phyloP scores from a whole-genome alignment of 164 flowering plant species.

The Liriodendron chinense region DNA sequence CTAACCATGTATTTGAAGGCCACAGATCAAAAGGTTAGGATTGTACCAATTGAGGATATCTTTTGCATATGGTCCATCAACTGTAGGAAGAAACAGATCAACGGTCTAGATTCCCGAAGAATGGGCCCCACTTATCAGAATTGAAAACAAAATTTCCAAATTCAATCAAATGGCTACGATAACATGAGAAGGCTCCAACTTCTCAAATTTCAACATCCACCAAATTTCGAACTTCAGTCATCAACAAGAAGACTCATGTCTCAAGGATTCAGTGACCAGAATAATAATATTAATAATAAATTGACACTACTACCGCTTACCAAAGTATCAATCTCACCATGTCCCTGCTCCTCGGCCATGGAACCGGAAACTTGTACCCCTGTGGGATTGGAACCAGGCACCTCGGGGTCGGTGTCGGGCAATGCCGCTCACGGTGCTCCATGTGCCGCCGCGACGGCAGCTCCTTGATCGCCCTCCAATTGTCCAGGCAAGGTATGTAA shows the following conservation, averaged over 20 bases:
- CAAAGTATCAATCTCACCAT: slow-evolving; percentile 82
- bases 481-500: slow-evolving; percentile 92
- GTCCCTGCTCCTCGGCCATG: slow-evolving; percentile 95
- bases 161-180: neutral
- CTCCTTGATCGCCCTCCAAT: slow-evolving; percentile 62
- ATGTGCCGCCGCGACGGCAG: slow-evolving; percentile 59
- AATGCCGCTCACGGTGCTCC: slow-evolving; percentile 93
- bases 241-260: neutral
- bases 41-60: neutral
- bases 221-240: neutral
- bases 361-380: slow-evolving; percentile 67
- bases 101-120: too few species aligned
- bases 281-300: neutral
- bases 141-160: too few species aligned
- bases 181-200: neutral
- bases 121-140: too few species aligned
- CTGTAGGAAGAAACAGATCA: too few species aligned
- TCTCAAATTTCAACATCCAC: neutral
- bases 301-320: slow-evolving; percentile 38
- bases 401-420: slow-evolving; percentile 53
- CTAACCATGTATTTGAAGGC: too few species aligned
- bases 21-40: neutral
- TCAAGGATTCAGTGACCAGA: neutral
- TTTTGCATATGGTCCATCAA: neutral
- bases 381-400: slow-evolving; percentile 79